phyloP scores from a whole-genome alignment of 306 rosid species.

The Trifolium dubium region DNA sequence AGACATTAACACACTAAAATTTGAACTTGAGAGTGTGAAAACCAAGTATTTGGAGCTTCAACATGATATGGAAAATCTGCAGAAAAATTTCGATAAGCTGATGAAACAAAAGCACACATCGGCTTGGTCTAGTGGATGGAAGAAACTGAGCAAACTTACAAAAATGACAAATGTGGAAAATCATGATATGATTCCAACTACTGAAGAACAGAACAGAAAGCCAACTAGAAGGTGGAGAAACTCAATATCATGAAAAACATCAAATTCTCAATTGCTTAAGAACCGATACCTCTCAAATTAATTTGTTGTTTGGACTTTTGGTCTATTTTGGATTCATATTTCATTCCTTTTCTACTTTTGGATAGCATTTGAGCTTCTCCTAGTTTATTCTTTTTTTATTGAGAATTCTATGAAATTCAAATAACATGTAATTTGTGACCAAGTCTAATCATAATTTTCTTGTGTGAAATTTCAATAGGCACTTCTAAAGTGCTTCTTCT shows the following conservation, averaged over 20 bases:
- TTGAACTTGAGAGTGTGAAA: constrained; percentile 90
- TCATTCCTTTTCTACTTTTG: constrained; percentile 34
- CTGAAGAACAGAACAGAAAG: constrained; percentile 59
- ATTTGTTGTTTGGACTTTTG: constrained; percentile 36
- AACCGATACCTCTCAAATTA: constrained; percentile 28
- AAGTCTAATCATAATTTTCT: constrained; percentile 35
- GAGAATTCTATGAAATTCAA: constrained; percentile 25
- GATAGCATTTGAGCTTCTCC: constrained; percentile 24
- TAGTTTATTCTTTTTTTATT: constrained; percentile 26
- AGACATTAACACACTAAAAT: constrained; percentile 87
- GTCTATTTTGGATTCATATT: constrained; percentile 6
- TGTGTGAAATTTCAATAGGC: constrained; percentile 34
- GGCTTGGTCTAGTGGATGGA: constrained; percentile 94
- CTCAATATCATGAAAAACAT: constrained; percentile 75
- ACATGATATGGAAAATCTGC: constrained; percentile 82
- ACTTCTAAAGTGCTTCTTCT: constrained; percentile 1
- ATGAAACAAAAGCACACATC: constrained; percentile 81
- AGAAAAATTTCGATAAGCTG: constrained; percentile 84
- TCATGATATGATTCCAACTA: constrained; percentile 55
- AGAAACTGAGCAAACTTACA: constrained; percentile 84
- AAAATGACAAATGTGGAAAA: constrained; percentile 63
- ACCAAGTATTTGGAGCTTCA: constrained; percentile 87
- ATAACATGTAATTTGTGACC: constrained; percentile 39
- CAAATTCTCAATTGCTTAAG: constrained; percentile 21
- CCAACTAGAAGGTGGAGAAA: constrained; percentile 93